Base-by-base conservation (phyloP, 306 rosid genomes). In the Herpetospermum pedunculosum region DNA sequence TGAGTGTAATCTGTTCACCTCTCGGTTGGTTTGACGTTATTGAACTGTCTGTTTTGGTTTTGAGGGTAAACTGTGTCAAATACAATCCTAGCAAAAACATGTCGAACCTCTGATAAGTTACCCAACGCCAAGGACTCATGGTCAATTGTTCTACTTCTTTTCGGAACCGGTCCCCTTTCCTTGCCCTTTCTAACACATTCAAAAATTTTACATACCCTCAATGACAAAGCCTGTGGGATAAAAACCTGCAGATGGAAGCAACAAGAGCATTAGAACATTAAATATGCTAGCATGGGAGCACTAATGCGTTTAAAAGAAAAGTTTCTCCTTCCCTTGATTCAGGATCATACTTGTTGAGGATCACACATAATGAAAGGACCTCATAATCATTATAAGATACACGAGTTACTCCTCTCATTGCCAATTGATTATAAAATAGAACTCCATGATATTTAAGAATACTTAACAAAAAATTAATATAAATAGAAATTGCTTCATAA, bases 81-180 rank as follows among this genome's bases (percentile, higher is more conserved):
- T 65, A 82, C 83, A 37, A 82, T 70, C 30, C 80, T 64, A 19
- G 85, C 85, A 79, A 82, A 82, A 53, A 58, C 26, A 44, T 76
- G 80, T 58, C 58, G 83, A 55, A 82, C 76, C 78, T 76, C 85
- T 32, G 75, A 58, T 82, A 76, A 65, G 78, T 34, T 34, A 19
- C 85, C 85, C 67, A 30, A 55, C 30, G 80, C 78, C 80, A 79
- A 57, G 26, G 73, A 75, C 2, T 79, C 73, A 5, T 76, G 62
- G 68, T 82, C n/a, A 8, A 82, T 76, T 60, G 48, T 76, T 76
- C 70, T 67, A 7, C 80, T 75, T 19, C 79, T 37, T 73, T 41
- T 82, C 11, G 76, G 76, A 49, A 64, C 70, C n/a, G 69, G 18
- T 43, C 75, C 83, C 9, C 53, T 55, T 54, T 50, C 85, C 44